Evolutionary conservation across 805 yeast species (phyloP).

Genomic region (Komagataella populi): DNA sequence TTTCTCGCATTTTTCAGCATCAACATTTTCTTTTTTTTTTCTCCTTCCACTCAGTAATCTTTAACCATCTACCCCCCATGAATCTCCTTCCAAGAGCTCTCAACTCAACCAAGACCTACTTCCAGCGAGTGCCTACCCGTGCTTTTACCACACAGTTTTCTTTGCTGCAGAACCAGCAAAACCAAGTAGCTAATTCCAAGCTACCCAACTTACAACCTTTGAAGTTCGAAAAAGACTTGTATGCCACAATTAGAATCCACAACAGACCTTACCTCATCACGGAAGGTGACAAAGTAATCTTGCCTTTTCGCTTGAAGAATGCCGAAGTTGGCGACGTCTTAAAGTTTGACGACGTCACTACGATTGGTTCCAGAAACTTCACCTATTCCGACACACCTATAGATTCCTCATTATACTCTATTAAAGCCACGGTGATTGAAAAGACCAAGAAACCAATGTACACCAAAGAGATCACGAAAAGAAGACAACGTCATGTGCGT

Average conservation of each 20-base stretch:
- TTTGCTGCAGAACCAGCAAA: not conserved
- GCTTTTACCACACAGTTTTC: not conserved
- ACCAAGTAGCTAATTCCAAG: not conserved
- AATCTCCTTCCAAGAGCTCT: not conserved
- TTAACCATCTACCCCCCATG: not conserved
- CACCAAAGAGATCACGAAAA: constrained; percentile 59
- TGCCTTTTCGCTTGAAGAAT: constrained; percentile 68
- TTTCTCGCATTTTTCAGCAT: not conserved
- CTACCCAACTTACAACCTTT: constrained; percentile 41
- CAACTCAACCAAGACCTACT: not conserved
- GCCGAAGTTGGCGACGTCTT: constrained; percentile 80
- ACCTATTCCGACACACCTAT: constrained; percentile 47
- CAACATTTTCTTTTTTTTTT: not conserved
- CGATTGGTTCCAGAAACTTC: constrained; percentile 77
- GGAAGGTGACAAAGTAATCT: constrained; percentile 70
- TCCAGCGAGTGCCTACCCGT: not conserved
- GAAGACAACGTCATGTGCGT: constrained; percentile 67
- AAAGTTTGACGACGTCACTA: constrained; percentile 57
- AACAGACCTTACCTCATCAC: constrained; percentile 82
- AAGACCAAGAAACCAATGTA: constrained; percentile 72
- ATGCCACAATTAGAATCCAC: constrained; percentile 74
- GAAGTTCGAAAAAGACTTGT: constrained; percentile 53
- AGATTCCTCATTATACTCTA: constrained; percentile 36
- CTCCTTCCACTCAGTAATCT: not conserved
- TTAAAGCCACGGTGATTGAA: constrained; percentile 75